phyloP scores from a whole-genome alignment of 192 early-diverging fungal genomes.

The Endogone sp. region DNA sequence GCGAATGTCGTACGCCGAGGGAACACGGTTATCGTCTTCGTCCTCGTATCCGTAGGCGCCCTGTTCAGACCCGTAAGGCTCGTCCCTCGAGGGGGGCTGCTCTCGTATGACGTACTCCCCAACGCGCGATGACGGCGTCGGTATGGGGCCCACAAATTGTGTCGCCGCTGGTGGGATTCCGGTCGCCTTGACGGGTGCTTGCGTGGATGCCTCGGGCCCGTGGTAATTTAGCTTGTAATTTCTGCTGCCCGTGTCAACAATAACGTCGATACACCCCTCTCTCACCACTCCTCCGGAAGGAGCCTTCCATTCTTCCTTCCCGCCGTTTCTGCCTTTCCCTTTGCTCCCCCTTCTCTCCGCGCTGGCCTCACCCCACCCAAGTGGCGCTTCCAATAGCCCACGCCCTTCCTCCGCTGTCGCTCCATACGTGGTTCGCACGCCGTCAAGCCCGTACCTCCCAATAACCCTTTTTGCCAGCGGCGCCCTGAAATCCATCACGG shows the following conservation, averaged over 20 bases:
- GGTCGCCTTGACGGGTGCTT: not conserved
- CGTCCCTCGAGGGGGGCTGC: not conserved
- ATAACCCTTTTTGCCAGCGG: slow-evolving; percentile 5
- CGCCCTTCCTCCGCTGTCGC: slow-evolving; percentile 10
- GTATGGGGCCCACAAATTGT: not conserved
- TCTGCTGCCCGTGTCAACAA: slow-evolving; percentile 19
- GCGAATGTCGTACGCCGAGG: not conserved
- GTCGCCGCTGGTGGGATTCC: not conserved
- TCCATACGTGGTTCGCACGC: slow-evolving; percentile 9
- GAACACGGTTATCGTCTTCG: not conserved
- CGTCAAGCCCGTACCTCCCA: slow-evolving; percentile 5
- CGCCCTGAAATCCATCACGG: slow-evolving; percentile 36
- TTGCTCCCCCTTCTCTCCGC: too few species aligned
- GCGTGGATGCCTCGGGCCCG: not conserved
- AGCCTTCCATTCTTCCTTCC: not conserved
- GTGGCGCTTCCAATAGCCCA: not conserved
- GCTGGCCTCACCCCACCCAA: not conserved
- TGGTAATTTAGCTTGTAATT: slow-evolving; percentile 19
- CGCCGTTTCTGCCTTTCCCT: not conserved
- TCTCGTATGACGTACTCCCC: not conserved
- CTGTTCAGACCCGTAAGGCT: not conserved
- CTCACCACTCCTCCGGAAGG: not conserved
- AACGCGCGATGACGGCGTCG: not conserved
- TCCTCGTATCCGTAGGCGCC: not conserved
- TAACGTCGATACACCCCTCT: slow-evolving; percentile 20